phyloP scores from a whole-genome alignment of 208 protist genomes.

The Acanthamoeba lenticulata region DNA sequence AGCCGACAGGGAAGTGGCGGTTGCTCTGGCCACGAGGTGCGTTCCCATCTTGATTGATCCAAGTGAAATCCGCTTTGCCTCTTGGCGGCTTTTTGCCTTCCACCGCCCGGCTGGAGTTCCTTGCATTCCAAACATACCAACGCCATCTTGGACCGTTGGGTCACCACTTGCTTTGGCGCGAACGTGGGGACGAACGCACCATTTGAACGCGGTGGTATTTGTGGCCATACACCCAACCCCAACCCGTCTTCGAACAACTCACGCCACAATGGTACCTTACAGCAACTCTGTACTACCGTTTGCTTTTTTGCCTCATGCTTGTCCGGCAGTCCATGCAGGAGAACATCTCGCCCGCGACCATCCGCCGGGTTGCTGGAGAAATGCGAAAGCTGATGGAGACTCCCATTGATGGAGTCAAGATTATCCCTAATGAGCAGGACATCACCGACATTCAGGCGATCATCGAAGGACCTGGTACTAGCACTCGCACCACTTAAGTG shows the following conservation, averaged over 20 bases:
- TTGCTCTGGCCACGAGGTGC: too few relatives aligned
- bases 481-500: background rate
- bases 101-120: too few relatives aligned
- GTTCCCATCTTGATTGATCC: background rate
- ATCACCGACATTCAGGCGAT: slow-evolving; percentile 93
- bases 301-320: too few relatives aligned
- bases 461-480: slow-evolving; percentile 92
- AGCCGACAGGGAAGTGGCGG: too few relatives aligned
- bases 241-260: too few relatives aligned
- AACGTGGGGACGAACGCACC: background rate
- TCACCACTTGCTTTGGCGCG: background rate
- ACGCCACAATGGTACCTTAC: too few relatives aligned
- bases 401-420: slow-evolving; percentile 91
- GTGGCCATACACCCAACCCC: too few relatives aligned
- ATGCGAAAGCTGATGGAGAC: slow-evolving; percentile 74
- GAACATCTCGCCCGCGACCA: slow-evolving; percentile 68
- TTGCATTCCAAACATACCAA: too few relatives aligned
- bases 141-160: too few relatives aligned
- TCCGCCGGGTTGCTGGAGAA: slow-evolving; percentile 83
- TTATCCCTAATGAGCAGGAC: slow-evolving; percentile 91
- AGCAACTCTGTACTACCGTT: too few relatives aligned
- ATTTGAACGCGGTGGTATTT: too few relatives aligned
- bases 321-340: slow-evolving; percentile 61
- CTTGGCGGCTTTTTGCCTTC: background rate
- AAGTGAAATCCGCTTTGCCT: background rate